Conservation (phyloP, 129 eudicot genomes). For the Deinandra increscens region DNA sequence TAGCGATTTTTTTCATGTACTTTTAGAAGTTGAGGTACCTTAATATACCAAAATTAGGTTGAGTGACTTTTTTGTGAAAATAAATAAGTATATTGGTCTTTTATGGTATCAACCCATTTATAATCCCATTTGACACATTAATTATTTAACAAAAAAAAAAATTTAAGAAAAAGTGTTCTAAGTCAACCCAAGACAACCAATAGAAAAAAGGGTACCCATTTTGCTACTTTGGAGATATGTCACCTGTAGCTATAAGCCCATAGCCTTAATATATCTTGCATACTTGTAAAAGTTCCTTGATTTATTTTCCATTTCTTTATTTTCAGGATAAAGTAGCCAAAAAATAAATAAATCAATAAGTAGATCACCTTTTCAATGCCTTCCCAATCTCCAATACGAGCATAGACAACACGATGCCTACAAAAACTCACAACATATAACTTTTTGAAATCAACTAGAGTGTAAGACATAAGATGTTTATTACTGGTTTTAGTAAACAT, state of each 20-base stretch:
- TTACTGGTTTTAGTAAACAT: neutral
- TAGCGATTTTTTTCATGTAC: no score
- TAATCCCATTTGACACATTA: neutral
- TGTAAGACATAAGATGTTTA: neutral
- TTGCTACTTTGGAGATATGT: neutral
- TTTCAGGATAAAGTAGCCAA: neutral
- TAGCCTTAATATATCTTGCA: neutral
- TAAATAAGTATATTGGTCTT: no score
- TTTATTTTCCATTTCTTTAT: neutral
- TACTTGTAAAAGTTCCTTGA: neutral
- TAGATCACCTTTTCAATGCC: slow-evolving; percentile 57
- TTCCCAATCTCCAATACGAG: slow-evolving; percentile 88
- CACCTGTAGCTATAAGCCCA: neutral
- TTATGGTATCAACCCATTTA: no score
- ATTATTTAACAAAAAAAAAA: no score
- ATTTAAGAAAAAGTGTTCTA: neutral
- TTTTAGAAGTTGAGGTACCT: no score
- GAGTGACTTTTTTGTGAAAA: no score
- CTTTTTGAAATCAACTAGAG: slow-evolving; percentile 2
- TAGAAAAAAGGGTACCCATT: neutral
- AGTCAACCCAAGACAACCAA: neutral
- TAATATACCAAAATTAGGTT: no score
- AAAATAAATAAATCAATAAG: neutral
- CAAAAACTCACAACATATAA: slow-evolving; percentile 3
- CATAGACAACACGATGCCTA: slow-evolving; percentile 61